phyloP scores from a whole-genome alignment of 495 filamentous ascomycete species.

The Geopyxis carbonaria region DNA sequence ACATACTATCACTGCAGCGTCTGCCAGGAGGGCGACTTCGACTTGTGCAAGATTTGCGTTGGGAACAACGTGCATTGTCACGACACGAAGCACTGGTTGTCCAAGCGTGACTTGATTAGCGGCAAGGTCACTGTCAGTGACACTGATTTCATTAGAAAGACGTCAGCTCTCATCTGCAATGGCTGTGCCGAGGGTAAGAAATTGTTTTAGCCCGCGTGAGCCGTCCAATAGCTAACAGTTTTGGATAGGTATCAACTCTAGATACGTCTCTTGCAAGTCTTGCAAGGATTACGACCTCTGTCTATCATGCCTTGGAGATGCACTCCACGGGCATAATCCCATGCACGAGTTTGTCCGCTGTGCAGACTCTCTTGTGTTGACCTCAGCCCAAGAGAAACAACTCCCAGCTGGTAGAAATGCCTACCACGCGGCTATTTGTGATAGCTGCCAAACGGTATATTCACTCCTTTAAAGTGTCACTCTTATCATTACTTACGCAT shows the following conservation, averaged over 20 bases:
- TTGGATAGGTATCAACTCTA: background rate
- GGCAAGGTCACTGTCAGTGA: slow-evolving; percentile 69
- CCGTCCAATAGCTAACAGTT: background rate
- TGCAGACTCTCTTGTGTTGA: slow-evolving; percentile 38
- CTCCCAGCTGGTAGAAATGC: slow-evolving; percentile 67
- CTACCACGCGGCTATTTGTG: slow-evolving; percentile 76
- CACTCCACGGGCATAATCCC: slow-evolving; percentile 85
- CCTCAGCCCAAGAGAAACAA: slow-evolving; percentile 39
- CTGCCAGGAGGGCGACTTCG: slow-evolving; percentile 87
- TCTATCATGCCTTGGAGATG: slow-evolving; percentile 53
- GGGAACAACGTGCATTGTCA: slow-evolving; percentile 57
- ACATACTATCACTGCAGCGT: slow-evolving; percentile 87
- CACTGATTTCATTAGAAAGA: slow-evolving; percentile 51
- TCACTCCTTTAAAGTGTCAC: background rate
- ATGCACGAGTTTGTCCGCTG: slow-evolving; percentile 61
- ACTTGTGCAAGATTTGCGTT: slow-evolving; percentile 73
- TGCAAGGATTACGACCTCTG: slow-evolving; percentile 93
- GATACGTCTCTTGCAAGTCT: slow-evolving; percentile 62
- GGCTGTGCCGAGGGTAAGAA: slow-evolving; percentile 62
- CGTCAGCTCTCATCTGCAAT: slow-evolving; percentile 68
- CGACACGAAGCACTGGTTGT: slow-evolving; percentile 70
- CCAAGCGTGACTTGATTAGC: slow-evolving; percentile 66
- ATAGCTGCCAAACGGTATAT: slow-evolving; percentile 72
- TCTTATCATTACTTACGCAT: slow-evolving; percentile 23
- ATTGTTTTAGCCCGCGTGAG: no score